Evolutionary conservation across 1,284 basidiomycete species (phyloP), one percentile per base, ranked within the genome.

Genomic region (Ganoderma lucidum): DNA sequence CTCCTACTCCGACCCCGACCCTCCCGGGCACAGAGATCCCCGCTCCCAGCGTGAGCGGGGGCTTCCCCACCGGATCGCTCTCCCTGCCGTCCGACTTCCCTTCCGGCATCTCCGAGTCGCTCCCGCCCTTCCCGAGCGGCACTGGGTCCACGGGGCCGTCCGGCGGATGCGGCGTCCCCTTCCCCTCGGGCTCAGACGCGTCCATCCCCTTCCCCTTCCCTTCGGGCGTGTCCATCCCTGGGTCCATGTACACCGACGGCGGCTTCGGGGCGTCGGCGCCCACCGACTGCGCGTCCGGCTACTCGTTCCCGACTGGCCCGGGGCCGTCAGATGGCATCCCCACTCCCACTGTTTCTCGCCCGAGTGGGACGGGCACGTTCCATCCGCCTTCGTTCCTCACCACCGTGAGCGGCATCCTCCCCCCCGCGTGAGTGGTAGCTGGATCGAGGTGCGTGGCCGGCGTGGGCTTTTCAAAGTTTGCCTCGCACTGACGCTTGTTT

Each of bases 41-140:
- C 15, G 15, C 19, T 23, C 48, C 23, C 23, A 51, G 48, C 48
- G 48, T 9, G 23, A 51, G 23, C 48, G 48, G 23, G 12, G 48
- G 48, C 48, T 51, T 51, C 48, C 48, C 48, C 23, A 10, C 48
- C 1, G 48, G 12, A 9, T 51, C 48, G 10, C 28, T 51, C 23
- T 28, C 48, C 23, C 9, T 28, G 6, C 23, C 23, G 23, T 51
- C 23, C n/a, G 48, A 23, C 23, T 23, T 51, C 48, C 48, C 48
- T 10, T 28, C 48, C 10, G 48, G 23, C 48, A 28, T 28, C 23
- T 51, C 23, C 23, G 23, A 23, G 23, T 23, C 48, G 19, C 23
- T 51, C 23, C 48, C n/a, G n/a, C n/a, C 48, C 48, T 51, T 51
- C 48, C 48, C 48, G 48, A 51, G 45, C n/a, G 45, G 45, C 6